Evolutionary conservation across 306 rosid species (phyloP), one percentile per base, ranked within the genome.

Genomic region (Malus orientalis): DNA sequence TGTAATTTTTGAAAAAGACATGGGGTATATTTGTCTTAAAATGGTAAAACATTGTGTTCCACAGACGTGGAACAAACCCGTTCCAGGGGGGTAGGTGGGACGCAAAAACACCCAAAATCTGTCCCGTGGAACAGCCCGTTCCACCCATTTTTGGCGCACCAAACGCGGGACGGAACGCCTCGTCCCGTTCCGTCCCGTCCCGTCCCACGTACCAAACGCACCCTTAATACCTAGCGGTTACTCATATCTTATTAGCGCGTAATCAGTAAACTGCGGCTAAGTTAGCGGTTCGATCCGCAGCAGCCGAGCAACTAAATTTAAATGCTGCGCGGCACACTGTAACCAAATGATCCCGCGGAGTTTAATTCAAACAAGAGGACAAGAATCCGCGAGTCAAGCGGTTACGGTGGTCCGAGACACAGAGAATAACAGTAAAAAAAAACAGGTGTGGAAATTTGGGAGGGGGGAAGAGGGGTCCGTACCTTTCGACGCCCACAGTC

Each of bases 401-500:
- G 18, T 51, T 73, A 66, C 40, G 18, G 4, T 66, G 51, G 22
- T 13, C 29, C 75, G 29, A 57, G n/a, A 49, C 14, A 47, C 75
- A 47, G 79, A 55, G 72, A 30, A 78, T 78, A 64, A 27, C 4
- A 20, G 38, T 51, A 22, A 27, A 0, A 4, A 4, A 4, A 23
- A 4, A 25, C 20, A 15, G 68, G 29, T 11, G 20, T 18, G 44
- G 69, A 27, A 45, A 27, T 22, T 40, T 13, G 8, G 45, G 12
- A 2, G 3, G 12, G 44, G 45, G 45, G 12, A 2, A 0, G 20
- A 16, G 20, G 5, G 9, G 77, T 65, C 32, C 83, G 77, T 87
- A 96, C 99, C 99, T 96, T 87, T 40, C 22, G 73, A 55, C 93
- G 98, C 58, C 87, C 88, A 40, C 96, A 92, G 54, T 84, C 85